Evolutionary conservation across 2,329 filamentous ascomycete species (phyloP), one percentile per base, ranked within the genome.

Genomic region (Hirsutella thompsonii): DNA sequence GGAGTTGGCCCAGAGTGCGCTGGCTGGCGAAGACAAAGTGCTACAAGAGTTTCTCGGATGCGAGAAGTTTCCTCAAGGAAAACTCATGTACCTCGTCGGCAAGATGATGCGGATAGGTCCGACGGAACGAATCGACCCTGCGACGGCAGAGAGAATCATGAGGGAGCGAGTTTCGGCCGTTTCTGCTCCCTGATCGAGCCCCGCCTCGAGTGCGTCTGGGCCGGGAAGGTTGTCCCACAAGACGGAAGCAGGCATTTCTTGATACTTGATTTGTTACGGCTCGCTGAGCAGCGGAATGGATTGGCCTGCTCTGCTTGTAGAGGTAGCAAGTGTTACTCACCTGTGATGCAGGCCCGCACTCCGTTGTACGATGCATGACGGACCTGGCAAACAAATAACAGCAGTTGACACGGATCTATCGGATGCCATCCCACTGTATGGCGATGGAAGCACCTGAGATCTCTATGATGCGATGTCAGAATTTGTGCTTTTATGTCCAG

Each of bases 21-120:
- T 73, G 5, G 54, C 61, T 20, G 67, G 62, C 1, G 68, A 76
- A 47, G 61, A 68, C 1, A 61, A 63, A 43, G 57, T 72, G 1
- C 45, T 76, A 41, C 52, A 49, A 36, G 64, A 69, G 48, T 75
- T 76, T 45, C 44, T 57, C 30, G 46, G 53, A 28, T 64, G 62
- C 40, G 60, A 60, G 32, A 61, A 60, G 39, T 73, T 69, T 43
- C 74, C 73, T 0, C 63, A 71, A 43, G 74, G 74, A 1, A 78
- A 76, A 57, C 63, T 78, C 36, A 76, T 76, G 72, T 77, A 68
- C 48, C 59, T 78, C 2, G 68, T 78, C 5, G 74, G 74, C 18
- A 73, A 69, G 55, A 72, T 79, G 69, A 69, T 79, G 60, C 61
- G 64, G 4, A 50, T 66, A 2, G 74, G 73, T 0, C 64, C 66